phyloP scores from a whole-genome alignment of 768 basidiomycete species.

The Sistotremastrum niveocremeum region DNA sequence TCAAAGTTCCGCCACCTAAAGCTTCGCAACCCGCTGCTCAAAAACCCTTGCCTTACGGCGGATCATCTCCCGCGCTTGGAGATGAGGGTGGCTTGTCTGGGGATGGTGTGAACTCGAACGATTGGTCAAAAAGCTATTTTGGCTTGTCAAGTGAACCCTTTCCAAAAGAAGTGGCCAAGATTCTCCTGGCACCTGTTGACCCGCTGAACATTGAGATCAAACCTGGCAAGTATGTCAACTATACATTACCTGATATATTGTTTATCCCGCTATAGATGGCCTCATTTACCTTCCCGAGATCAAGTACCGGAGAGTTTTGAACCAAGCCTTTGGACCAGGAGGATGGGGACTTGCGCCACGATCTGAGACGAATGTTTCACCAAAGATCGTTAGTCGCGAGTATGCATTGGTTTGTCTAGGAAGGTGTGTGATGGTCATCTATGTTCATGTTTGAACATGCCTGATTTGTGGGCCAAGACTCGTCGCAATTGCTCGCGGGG shows the following conservation, averaged over 20 bases:
- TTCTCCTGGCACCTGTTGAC: constrained; percentile 62
- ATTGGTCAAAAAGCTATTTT: constrained; percentile 84
- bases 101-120: constrained; percentile 14
- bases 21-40: not conserved
- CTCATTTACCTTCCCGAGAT: constrained; percentile 94
- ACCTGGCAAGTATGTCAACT: constrained; percentile 48
- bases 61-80: too few species aligned
- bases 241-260: not conserved
- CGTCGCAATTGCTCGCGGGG: constrained; percentile 83
- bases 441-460: not conserved
- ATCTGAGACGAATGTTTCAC: constrained; percentile 80
- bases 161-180: constrained; percentile 53
- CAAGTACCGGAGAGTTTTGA: constrained; percentile 84
- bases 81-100: too few species aligned
- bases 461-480: constrained; percentile 32
- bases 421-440: constrained; percentile 36
- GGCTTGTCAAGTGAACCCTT: constrained; percentile 74
- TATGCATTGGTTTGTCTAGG: constrained; percentile 92
- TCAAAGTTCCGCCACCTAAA: not conserved
- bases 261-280: constrained; percentile 44
- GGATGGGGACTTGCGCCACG: constrained; percentile 95
- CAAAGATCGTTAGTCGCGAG: constrained; percentile 80
- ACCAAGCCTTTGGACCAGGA: constrained; percentile 90
- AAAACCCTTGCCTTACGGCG: too few species aligned
- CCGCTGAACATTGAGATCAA: constrained; percentile 83